Percentiles rank a stretch among this genome's conserved stretches.
Evolutionary conservation across 192 early-diverging fungal species (phyloP).

Genomic region (Coemansia biformis): DNA sequence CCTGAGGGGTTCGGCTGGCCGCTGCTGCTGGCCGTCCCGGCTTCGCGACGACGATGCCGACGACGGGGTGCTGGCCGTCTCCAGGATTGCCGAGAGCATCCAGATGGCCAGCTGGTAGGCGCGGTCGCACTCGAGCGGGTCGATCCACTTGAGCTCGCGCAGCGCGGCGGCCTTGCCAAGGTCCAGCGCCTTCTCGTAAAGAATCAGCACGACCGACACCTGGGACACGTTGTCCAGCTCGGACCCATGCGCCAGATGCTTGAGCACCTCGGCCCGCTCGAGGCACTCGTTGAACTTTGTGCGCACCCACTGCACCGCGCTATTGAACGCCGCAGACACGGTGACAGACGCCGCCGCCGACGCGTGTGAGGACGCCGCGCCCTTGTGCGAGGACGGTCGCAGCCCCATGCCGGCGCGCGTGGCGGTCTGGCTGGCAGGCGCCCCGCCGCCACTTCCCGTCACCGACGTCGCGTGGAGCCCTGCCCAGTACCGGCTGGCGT

Average conservation of each 20-base stretch:
- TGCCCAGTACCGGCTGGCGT: conserved; percentile 47
- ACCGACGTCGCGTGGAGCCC: conserved; percentile 9
- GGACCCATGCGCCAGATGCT: conserved; percentile 53
- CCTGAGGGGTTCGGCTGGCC: not conserved
- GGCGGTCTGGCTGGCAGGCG: too few relatives aligned
- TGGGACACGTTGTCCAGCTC: conserved; percentile 46
- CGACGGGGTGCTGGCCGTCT: conserved; percentile 14
- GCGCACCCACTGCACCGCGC: conserved; percentile 83
- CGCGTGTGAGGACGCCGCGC: conserved; percentile 1
- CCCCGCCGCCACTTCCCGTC: too few relatives aligned
- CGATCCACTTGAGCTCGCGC: conserved; percentile 60
- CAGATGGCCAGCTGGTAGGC: conserved; percentile 71
- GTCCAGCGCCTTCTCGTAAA: conserved; percentile 70
- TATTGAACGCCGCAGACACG: conserved; percentile 50
- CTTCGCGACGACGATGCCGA: not conserved
- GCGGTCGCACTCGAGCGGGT: conserved; percentile 62
- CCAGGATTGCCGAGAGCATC: conserved; percentile 70
- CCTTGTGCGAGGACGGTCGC: not conserved
- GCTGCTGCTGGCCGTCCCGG: not conserved
- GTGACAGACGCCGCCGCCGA: conserved; percentile 10
- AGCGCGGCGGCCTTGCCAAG: conserved; percentile 55
- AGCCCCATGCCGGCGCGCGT: not conserved
- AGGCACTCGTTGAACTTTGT: conserved; percentile 86
- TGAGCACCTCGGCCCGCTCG: conserved; percentile 70
- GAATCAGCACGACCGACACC: conserved; percentile 58